phyloP scores from a whole-genome alignment of 306 rosid genomes.

The Begonia peltatifolia region DNA sequence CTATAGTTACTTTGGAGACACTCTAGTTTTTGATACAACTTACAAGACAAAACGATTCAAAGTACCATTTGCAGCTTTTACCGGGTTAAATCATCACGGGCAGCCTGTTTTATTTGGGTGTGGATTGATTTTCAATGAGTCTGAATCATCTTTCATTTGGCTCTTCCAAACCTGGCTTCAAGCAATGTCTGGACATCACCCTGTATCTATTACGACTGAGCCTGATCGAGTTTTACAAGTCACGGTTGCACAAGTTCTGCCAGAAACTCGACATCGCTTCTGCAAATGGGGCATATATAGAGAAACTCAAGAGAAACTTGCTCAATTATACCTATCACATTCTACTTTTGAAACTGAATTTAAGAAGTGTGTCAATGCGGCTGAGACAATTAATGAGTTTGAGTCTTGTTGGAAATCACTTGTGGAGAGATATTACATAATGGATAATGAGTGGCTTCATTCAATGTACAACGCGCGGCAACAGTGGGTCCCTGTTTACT shows the following conservation, averaged over 20 bases:
- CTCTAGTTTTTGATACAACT: constrained; percentile 59
- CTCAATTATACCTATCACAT: constrained; percentile 45
- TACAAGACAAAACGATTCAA: constrained; percentile 35
- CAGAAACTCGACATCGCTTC: constrained; percentile 56
- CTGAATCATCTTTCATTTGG: constrained; percentile 59
- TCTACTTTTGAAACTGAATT: constrained; percentile 50
- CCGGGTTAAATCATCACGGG: constrained; percentile 77
- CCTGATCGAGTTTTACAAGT: constrained; percentile 51
- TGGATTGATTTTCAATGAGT: constrained; percentile 48
- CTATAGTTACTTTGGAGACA: constrained; percentile 69
- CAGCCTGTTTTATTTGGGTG: constrained; percentile 73
- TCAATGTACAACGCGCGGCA: constrained; percentile 57
- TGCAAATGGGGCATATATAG: constrained; percentile 51
- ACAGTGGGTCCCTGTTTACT: constrained; percentile 71
- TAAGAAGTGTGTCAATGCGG: constrained; percentile 41
- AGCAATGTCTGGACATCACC: constrained; percentile 56
- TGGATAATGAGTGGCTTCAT: constrained; percentile 86
- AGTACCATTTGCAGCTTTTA: constrained; percentile 54
- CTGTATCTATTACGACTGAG: constrained; percentile 65
- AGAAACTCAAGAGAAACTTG: constrained; percentile 47
- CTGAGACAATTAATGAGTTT: constrained; percentile 52
- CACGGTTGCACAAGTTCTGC: constrained; percentile 56
- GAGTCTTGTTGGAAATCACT: constrained; percentile 69
- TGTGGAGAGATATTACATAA: constrained; percentile 41
- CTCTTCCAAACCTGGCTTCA: constrained; percentile 69